phyloP scores from a whole-genome alignment of 345 rosid genomes.

The Acer yangbiense region DNA sequence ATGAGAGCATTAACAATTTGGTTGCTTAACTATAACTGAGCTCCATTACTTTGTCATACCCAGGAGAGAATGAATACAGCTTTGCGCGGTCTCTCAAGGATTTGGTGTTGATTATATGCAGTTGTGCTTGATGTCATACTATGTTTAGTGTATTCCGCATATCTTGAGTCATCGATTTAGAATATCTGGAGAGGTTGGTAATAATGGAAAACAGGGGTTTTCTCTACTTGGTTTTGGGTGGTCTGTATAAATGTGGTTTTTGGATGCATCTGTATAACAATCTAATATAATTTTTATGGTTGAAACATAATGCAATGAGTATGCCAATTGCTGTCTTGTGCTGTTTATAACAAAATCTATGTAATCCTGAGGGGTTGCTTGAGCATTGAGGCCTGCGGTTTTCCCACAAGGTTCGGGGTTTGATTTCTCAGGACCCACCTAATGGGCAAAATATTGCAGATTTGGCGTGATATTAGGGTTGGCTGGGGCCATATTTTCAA shows the following conservation, averaged over 20 bases:
- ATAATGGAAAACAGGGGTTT: neutral
- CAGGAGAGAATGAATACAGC: neutral
- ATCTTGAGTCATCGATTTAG: neutral
- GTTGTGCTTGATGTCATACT: slow-evolving; percentile 2
- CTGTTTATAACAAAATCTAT: slow-evolving; percentile 8
- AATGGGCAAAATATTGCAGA: neutral
- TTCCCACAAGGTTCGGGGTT: neutral
- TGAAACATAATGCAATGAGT: slow-evolving; percentile 1
- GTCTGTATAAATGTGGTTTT: neutral
- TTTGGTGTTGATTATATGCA: neutral
- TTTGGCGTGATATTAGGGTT: neutral
- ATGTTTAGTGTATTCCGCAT: neutral
- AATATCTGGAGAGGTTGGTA: neutral
- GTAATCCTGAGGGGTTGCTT: neutral
- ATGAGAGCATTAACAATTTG: slow-evolving; percentile 22
- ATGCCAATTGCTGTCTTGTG: slow-evolving; percentile 7
- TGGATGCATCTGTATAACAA: neutral
- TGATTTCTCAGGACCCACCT: neutral
- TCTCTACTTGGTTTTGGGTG: neutral
- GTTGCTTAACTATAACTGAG: slow-evolving; percentile 15
- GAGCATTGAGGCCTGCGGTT: neutral
- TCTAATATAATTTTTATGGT: neutral
- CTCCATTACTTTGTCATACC: neutral
- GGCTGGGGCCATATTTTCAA: neutral
- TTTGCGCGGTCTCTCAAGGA: neutral